A percentile compares a stretch with the other conserved stretches of the same genome.
These are phyloP conservation scores for Nothophaeocryptopus gaeumannii DNA, from an alignment of 2,329 filamentous ascomycete species.

Conservation along the genomic window DNA sequence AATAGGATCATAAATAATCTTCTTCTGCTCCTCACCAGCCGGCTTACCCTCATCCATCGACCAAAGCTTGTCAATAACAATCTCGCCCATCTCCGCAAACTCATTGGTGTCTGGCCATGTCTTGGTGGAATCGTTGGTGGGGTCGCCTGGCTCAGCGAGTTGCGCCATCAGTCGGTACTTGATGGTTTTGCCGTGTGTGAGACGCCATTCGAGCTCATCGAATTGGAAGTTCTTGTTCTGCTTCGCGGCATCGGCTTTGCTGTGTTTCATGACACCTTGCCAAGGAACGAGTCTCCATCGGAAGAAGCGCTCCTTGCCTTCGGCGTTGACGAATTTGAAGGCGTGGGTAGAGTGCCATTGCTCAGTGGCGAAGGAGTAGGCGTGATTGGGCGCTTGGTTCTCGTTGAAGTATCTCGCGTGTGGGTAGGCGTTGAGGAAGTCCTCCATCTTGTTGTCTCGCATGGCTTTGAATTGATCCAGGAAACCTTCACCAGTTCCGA, in stretches of 20 bases:
- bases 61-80: neutral
- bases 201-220: slow-evolving; percentile 43
- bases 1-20: too few relatives aligned
- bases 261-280: slow-evolving; percentile 36
- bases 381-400: slow-evolving; percentile 46
- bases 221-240: slow-evolving; percentile 47
- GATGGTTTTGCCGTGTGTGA: slow-evolving; percentile 37
- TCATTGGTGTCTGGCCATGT: slow-evolving; percentile 52
- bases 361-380: slow-evolving; percentile 48
- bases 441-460: slow-evolving; percentile 36
- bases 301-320: slow-evolving; percentile 45
- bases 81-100: slow-evolving; percentile 49
- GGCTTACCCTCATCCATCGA: too few relatives aligned
- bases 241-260: slow-evolving; percentile 38
- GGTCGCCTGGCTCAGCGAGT: slow-evolving; percentile 48
- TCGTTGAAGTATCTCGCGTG: slow-evolving; percentile 47
- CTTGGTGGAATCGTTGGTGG: slow-evolving; percentile 46
- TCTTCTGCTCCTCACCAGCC: too few relatives aligned
- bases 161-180: slow-evolving; percentile 50
- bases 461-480: slow-evolving; percentile 47
- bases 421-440: slow-evolving; percentile 47
- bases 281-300: slow-evolving; percentile 50
- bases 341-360: slow-evolving; percentile 50
- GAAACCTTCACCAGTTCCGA: slow-evolving; percentile 51
- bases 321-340: slow-evolving; percentile 42